Evolutionary conservation across 495 filamentous ascomycete species (phyloP), one percentile per base, ranked within the genome.

Genomic region (Talaromyces trachyspermus): DNA sequence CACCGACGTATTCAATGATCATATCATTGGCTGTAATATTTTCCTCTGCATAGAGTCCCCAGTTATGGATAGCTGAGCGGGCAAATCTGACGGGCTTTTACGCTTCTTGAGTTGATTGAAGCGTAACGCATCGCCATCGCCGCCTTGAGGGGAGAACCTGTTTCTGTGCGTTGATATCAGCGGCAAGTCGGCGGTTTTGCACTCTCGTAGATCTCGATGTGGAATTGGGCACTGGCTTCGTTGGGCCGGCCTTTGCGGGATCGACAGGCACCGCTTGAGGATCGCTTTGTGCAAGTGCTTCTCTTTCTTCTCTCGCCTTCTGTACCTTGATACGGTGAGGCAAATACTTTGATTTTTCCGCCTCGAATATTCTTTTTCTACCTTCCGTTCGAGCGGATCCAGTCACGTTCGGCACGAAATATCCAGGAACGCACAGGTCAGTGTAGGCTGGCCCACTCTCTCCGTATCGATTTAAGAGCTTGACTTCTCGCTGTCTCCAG

Each of bases 101-200:
- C 92, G 83, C 63, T 97, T 99, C 74, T 97, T 96, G 32, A 99
- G 81, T 70, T 97, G 94, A 64, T 99, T 99, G 78, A 99, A 99
- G 17, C 89, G 84, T 50, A 99, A 76, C 36, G 86, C 86, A 56
- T 95, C 90, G 26, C 86, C 84, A 43, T 95, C 88, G 27, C 85
- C 87, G 39, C 66, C 71, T 7, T 68, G 65, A 3, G 70, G 68
- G 81, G 44, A 95, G 78, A 26, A 83, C 85, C 61, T 87, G 88
- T 64, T 92, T 91, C 60, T 95, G 89, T 11, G 89, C 89, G 57
- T 92, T 90, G 56, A 98, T 86, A 53, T 96, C 91, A 17, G 90
- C 90, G 39, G 94, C 89, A 36, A 89, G 80, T 29, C 91, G 85
- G 25, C 92, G 89, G 51, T 96, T 95, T 60, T 95, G 95, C 63